Evolutionary conservation across 257 asterid genomes (phyloP).

Genomic region (Lycium ferocissimum): DNA sequence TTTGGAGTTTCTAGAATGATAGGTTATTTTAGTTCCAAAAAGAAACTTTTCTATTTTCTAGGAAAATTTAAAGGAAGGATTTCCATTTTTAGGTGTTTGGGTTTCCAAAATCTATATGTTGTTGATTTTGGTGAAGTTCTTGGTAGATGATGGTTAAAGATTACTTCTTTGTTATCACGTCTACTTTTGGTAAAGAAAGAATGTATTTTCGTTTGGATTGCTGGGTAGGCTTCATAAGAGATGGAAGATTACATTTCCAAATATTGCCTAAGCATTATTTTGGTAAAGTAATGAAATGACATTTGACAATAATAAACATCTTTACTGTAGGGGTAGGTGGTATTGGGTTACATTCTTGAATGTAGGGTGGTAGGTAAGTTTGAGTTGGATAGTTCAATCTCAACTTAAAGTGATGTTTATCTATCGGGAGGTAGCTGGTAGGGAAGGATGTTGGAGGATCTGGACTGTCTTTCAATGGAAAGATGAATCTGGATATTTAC

Average conservation of each 20-base stretch:
- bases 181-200: conserved; percentile 14
- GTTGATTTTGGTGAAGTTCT: background rate
- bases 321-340: background rate
- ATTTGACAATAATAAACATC: conserved; percentile 8
- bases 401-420: conserved; percentile 21
- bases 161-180: background rate
- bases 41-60: background rate
- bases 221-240: background rate
- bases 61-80: background rate
- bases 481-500: conserved; percentile 15
- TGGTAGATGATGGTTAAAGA: conserved; percentile 24
- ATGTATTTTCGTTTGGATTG: background rate
- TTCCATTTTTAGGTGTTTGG: background rate
- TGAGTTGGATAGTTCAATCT: conserved; percentile 20
- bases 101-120: background rate
- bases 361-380: background rate
- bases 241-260: background rate
- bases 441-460: conserved; percentile 12
- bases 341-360: conserved; percentile 13
- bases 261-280: background rate
- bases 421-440: background rate
- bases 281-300: conserved; percentile 15
- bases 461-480: background rate
- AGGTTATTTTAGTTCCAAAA: background rate
- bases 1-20: background rate